Conservation (phyloP, 2,329 filamentous ascomycete genomes). For the Pseudomassariella vexata region DNA sequence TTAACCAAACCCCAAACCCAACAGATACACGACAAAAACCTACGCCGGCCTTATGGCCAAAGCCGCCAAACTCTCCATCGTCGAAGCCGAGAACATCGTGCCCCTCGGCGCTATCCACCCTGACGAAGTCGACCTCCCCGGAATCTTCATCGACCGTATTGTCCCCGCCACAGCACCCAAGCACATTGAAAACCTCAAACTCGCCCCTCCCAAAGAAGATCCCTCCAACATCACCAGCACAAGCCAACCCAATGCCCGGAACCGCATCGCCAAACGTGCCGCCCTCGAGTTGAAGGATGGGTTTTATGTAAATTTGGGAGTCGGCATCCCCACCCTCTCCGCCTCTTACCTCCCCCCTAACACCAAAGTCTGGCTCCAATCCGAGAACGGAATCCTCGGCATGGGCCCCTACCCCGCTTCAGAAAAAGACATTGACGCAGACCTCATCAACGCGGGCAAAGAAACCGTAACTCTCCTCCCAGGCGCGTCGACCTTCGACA, state of each 20-base stretch:
- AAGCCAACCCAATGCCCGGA: slow-evolving; percentile 48
- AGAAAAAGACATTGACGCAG: slow-evolving; percentile 65
- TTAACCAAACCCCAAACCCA: slow-evolving; percentile 17
- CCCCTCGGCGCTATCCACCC: slow-evolving; percentile 66
- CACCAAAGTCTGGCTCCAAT: slow-evolving; percentile 75
- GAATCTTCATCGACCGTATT: slow-evolving; percentile 78
- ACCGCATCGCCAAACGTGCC: slow-evolving; percentile 70
- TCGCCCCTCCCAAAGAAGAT: slow-evolving; percentile 37
- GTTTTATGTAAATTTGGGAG: slow-evolving; percentile 74
- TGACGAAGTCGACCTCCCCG: slow-evolving; percentile 70
- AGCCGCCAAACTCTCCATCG: slow-evolving; percentile 70
- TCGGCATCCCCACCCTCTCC: slow-evolving; percentile 83
- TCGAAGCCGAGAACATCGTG: slow-evolving; percentile 82
- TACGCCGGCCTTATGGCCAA: slow-evolving; percentile 77
- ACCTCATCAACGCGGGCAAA: slow-evolving; percentile 83
- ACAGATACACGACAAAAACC: slow-evolving; percentile 65
- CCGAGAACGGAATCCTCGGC: slow-evolving; percentile 79
- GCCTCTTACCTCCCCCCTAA: slow-evolving; percentile 66
- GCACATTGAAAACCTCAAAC: slow-evolving; percentile 64
- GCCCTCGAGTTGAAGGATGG: slow-evolving; percentile 77
- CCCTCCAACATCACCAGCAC: slow-evolving; percentile 29
- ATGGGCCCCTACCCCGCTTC: slow-evolving; percentile 72
- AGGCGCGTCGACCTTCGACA: slow-evolving; percentile 73
- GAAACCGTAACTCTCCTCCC: slow-evolving; percentile 78
- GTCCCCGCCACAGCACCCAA: slow-evolving; percentile 68